Evolutionary conservation across 805 yeast species (phyloP), one percentile per base, ranked within the genome.

Genomic region (Isabelozyma pseudorhagii): DNA sequence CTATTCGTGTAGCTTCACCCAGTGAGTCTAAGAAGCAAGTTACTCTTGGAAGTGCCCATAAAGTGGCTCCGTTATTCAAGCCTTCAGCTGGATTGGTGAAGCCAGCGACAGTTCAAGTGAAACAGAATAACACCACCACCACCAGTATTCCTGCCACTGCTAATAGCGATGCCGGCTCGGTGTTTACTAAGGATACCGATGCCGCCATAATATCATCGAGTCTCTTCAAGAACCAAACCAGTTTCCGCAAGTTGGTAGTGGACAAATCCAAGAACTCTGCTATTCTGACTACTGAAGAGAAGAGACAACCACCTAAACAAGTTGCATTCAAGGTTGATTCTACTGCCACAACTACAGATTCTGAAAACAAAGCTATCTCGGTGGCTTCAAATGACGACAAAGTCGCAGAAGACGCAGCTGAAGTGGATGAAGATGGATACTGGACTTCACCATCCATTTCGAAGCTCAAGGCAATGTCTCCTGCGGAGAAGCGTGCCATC

Each of bases 371-470:
- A 17, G 38, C 38, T 8, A 28, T 42, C 14, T 25, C 36, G 3
- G 5, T 41, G 34, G 14, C 31, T 18, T 3, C 28, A 13, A 27
- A 25, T 13, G 38, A 29, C 11, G 14, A 15, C 10, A 25, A 31
- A 6, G 44, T 41, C 8, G 29, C 34, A 8, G 48, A 47, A 15
- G 40, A 46, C n/a, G 36, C 38, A 11, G 55, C 72, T 42, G 72
- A 79, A 41, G 74, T 75, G 28, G 81, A 85, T 46, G 84, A 83
- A 11, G 81, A 87, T 45, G 97, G 92, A 5, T 94, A 92, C 69
- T 94, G 94, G 89, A 85, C 84, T 47, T 81, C 88, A 5, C 99
- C 99, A 14, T 74, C 90, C 2, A 61, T 85, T 38, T 79, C 83
- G 5, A 83, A 83, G 45, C 71, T 94, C 46, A 77, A 79, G 48